Evolutionary conservation across 2,329 filamentous ascomycete genomes (phyloP), one percentile per base, ranked within the genome.

Genomic region (Diaporthe citriasiana): DNA sequence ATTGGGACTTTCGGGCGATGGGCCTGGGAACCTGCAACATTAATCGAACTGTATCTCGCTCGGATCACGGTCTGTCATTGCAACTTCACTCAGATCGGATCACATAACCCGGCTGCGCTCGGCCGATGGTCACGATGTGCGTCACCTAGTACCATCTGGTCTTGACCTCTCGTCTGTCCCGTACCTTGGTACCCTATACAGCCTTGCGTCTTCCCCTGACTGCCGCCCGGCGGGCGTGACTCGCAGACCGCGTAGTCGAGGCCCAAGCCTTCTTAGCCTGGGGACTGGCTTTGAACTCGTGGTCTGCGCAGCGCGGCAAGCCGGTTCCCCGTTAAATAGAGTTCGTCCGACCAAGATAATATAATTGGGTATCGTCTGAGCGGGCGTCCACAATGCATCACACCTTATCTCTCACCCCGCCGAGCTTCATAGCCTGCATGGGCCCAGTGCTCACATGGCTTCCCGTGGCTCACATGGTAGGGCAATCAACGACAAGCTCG

Each of bases 251-350:
- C 45, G 22, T 12, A 51, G 30, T 25, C 30, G 22, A 25, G 60
- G 45, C n/a, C 63, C 47, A 68, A 68, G 63, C 63, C 45, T 68
- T 50, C 63, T 66, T 66, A 40, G 63, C 63, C n/a, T 66, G 63
- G 33, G 63, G 42, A 66, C 30, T 66, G 22, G 45, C 63, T 38
- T 66, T 51, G 63, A 66, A 66, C 63, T 51, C 63, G 15, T 66
- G 63, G 63, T 51, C 63, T 66, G 45, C 63, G 45, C 63, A 51
- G 45, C 45, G 45, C 45, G 30, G 45, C 60, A 50, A 66, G 6
- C 60, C 42, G 45, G 15, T 51, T 40, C 47, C 63, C n/a, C 63
- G 63, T 68, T 40, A 40, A 68, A 68, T 68, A 68, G 47, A 68
- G 47, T 68, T 68, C 47, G 47, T 53, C 63, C 63, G 47, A 53